These are phyloP conservation scores for Ilex asprella DNA, from an alignment of 257 asterid genomes.

Conservation along the genomic window DNA sequence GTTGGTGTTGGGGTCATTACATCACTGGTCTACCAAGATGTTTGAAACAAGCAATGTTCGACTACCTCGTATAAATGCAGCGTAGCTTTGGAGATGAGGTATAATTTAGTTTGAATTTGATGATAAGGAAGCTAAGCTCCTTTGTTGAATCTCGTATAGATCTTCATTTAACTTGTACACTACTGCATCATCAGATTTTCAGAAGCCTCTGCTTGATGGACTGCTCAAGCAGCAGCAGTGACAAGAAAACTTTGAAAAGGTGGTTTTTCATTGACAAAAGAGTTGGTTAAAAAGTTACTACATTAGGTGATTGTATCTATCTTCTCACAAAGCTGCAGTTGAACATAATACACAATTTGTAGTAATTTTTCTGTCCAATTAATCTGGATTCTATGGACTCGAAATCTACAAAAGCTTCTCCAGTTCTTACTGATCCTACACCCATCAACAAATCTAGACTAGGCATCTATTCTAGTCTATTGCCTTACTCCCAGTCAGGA, in stretches of 20 bases:
- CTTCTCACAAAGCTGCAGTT: too few species aligned
- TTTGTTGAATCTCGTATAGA: too few species aligned
- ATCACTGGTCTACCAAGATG: too few species aligned
- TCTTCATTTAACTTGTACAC: too few species aligned
- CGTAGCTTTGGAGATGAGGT: too few species aligned
- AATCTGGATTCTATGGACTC: neutral
- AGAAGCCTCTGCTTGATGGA: neutral
- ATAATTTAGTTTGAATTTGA: too few species aligned
- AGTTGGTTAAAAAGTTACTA: neutral
- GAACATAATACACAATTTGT: neutral
- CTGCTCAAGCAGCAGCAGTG: neutral
- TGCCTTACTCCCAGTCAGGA: neutral
- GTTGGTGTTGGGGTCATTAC: too few species aligned
- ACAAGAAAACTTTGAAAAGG: neutral
- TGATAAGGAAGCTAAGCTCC: too few species aligned
- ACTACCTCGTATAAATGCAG: too few species aligned
- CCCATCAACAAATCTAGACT: neutral
- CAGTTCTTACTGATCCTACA: neutral
- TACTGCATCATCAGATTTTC: neutral
- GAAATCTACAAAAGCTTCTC: neutral
- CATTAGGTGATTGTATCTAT: neutral
- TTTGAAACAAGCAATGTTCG: too few species aligned
- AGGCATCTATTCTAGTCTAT: neutral
- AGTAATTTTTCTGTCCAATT: neutral
- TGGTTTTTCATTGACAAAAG: neutral